Evolutionary conservation across 306 rosid species (phyloP).

Genomic region (Abrus precatorius): DNA sequence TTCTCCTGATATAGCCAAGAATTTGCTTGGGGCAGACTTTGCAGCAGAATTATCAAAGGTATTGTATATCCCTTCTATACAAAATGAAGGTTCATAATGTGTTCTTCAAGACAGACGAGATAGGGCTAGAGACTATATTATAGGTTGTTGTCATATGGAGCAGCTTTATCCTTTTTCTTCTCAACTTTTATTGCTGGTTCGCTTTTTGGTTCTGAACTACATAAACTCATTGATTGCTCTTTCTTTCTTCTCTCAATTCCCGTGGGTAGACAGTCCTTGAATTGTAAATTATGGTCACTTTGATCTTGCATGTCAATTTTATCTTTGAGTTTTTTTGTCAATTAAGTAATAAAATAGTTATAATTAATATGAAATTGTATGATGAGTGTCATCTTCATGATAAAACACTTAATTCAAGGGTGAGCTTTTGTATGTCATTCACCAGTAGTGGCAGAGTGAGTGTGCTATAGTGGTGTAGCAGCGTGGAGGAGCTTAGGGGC

Average conservation of each 20-base stretch:
- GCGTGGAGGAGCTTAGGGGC: not conserved
- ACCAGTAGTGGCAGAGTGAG: not conserved
- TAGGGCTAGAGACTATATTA: slow-evolving; percentile 18
- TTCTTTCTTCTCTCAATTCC: not conserved
- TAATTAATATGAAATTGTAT: slow-evolving; percentile 4
- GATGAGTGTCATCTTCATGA: not conserved
- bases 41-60: slow-evolving; percentile 99
- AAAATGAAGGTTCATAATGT: slow-evolving; percentile 32
- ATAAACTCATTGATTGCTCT: slow-evolving; percentile 1
- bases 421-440: slow-evolving; percentile 1
- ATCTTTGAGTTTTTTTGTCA: not conserved
- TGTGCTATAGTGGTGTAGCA: not conserved
- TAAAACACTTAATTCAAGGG: not conserved
- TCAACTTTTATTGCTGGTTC: not conserved
- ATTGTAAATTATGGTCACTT: not conserved
- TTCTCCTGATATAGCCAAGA: slow-evolving; percentile 92
- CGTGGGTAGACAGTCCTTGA: not conserved
- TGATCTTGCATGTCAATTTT: slow-evolving; percentile 8
- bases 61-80: slow-evolving; percentile 40
- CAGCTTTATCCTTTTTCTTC: not conserved
- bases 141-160: not conserved
- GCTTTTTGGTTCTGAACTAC: slow-evolving; percentile 20
- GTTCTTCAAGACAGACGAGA: slow-evolving; percentile 16
- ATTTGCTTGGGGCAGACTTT: slow-evolving; percentile 87
- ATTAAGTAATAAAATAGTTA: not conserved